Evolutionary conservation across 805 yeast genomes (phyloP).

Genomic region (Pichia cabralensis): DNA sequence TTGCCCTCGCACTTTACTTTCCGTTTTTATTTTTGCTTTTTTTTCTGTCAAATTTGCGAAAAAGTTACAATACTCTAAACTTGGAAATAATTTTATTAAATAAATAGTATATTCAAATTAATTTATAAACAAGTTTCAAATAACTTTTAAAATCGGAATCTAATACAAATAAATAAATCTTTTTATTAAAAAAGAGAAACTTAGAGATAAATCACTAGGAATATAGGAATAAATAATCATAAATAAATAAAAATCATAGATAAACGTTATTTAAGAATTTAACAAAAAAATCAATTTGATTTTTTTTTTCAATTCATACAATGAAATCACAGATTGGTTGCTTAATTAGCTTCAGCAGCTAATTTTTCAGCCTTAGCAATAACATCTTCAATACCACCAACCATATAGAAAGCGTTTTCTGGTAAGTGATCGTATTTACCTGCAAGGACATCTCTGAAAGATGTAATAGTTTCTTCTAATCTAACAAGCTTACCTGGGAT

Average conservation of each 20-base stretch:
- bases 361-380: slow-evolving; percentile 98
- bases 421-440: slow-evolving; percentile 99
- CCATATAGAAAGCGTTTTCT: slow-evolving; percentile 99
- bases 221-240: slow-evolving; percentile 10
- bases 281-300: neutral
- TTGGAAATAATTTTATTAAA: too few relatives aligned
- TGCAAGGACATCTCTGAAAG: slow-evolving; percentile 94
- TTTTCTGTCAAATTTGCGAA: too few relatives aligned
- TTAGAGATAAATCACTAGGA: slow-evolving; percentile 11
- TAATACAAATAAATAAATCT: slow-evolving; percentile 10
- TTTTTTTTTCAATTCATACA: neutral
- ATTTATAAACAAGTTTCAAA: too few relatives aligned
- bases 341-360: slow-evolving; percentile 81
- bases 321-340: slow-evolving; percentile 8
- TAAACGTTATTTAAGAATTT: slow-evolving; percentile 6
- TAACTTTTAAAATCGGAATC: neutral
- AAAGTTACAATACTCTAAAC: too few relatives aligned
- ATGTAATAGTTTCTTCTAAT: slow-evolving; percentile 86
- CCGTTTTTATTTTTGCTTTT: neutral
- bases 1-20: neutral
- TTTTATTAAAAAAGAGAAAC: slow-evolving; percentile 9
- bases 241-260: slow-evolving; percentile 11
- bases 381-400: slow-evolving; percentile 99
- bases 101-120: too few relatives aligned
- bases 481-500: slow-evolving; percentile 96